Base-by-base conservation (phyloP, 768 basidiomycete genomes). In the Boletus pseudopeckii region DNA sequence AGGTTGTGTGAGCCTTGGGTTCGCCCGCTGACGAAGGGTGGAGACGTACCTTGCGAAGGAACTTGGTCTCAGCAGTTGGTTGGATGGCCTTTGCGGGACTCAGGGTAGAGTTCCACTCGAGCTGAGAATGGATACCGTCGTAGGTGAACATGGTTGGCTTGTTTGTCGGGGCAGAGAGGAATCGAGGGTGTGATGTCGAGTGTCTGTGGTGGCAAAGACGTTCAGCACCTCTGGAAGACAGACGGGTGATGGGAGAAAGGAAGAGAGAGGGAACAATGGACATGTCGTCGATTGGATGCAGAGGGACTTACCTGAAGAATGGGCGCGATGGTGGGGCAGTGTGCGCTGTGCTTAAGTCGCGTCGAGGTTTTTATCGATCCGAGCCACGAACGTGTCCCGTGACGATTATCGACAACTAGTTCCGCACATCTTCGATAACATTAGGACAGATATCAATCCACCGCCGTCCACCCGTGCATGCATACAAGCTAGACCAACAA, bases 51-150 rank as follows among this genome's bases (percentile, higher is more conserved):
- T 98, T 99, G 76, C 96, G 89, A 63, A 86, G 74, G 71, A 77
- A 92, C 77, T 92, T 94, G 66, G 90, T 92, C 52, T 84, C 80
- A 54, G 90, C 83, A 5, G 83, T 87, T 54, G 88, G 83, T 37
- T 81, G 78, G 41, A 86, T 82, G 42, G 84, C 85, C 57, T 83
- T 80, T 50, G 83, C 75, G 44, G 92, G 86, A 73, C 78, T 85
- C 68, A 98, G 79, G 57, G 80, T 82, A 45, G 94, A 85, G 66
- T 87, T 86, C 96, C 96, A 98, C 73, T 93, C 88, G 71, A 98
- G 84, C 71, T 94, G 92, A 60, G 88, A 89, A 59, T 82, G 81
- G 66, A 85, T 80, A 43, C 80, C 80, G 60, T 83, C 80, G 58
- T 74, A 70, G 53, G 77, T 77, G 66, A 76, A 83, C 84, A 85